Evolutionary conservation across 2,329 filamentous ascomycete species (phyloP), one percentile per base, ranked within the genome.

Genomic region (Fusarium paranaense): DNA sequence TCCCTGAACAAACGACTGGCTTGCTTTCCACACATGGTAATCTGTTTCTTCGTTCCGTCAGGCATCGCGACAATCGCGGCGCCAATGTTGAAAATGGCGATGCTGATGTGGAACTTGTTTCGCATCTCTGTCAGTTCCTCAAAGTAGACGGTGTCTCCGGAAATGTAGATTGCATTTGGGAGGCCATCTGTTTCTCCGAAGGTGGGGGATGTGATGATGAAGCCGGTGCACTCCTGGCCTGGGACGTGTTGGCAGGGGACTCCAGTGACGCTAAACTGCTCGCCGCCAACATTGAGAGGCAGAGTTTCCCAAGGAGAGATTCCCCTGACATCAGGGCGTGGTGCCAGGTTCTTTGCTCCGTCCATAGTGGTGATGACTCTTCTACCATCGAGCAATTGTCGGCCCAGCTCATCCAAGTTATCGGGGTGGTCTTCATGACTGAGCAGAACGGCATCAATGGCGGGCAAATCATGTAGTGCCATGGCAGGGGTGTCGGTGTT

Each of bases 11-110:
- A 38, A 6, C n/a, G 59, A 14, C 33, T 42, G 1, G 67, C 64
- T 6, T 70, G 67, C 11, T 38, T 40, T 4, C 59, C 67, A 10
- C 62, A 60, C 67, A 70, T 64, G 1, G 67, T 70, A 27, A 67
- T 67, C 30, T 70, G 64, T 13, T 18, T 30, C 8, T 18, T 52
- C 2, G 33, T 37, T 9, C 42, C 40, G 10, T 38, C 25, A 5
- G 20, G 45, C 18, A 37, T 20, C 14, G 14, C 7, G 9, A 11
- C 40, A 8, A 47, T 18, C 0, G 62, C 64, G 16, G 35, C n/a
- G 2, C 67, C 67, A 25, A 67, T 20, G 10, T 70, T 70, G 2
- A 67, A 14, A 2, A 70, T 25, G 0, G 67, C 59, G 5, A 67
- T 52, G 4, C 30, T 27, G 9, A 67, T 42, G 10, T 70, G 35